Evolutionary conservation across 2,329 filamentous ascomycete species (phyloP).

Genomic region (Chaetoscypha palmicola): DNA sequence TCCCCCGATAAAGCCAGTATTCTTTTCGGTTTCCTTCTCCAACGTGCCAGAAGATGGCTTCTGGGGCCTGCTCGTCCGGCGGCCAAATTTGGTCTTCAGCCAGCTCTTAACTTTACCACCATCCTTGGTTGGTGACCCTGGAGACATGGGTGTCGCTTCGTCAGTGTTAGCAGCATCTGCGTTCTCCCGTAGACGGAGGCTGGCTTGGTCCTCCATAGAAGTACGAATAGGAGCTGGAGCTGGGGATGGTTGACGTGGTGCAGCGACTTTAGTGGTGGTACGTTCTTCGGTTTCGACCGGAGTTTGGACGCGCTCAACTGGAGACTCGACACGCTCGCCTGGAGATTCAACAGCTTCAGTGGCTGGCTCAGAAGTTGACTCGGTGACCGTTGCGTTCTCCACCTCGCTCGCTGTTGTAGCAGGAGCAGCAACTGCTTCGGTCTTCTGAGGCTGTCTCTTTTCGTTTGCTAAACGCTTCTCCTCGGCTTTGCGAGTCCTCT

Average conservation of each 20-base stretch:
- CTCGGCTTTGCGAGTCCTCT: conserved; percentile 39
- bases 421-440: conserved; percentile 3
- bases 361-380: not conserved
- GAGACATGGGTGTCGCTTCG: conserved; percentile 18
- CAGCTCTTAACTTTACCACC: conserved; percentile 38
- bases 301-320: not conserved
- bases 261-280: conserved; percentile 6
- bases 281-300: not conserved
- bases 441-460: conserved; percentile 42
- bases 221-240: conserved; percentile 19
- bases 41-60: conserved; percentile 9
- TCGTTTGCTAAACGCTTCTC: conserved; percentile 46
- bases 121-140: conserved; percentile 15
- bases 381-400: not conserved
- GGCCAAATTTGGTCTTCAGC: conserved; percentile 48
- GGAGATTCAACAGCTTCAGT: not conserved
- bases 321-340: too few relatives aligned
- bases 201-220: conserved; percentile 27
- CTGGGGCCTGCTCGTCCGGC: conserved; percentile 25
- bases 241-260: conserved; percentile 11
- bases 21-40: conserved; percentile 5
- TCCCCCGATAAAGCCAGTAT: conserved; percentile 44
- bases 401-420: conserved; percentile 1
- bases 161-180: conserved; percentile 18
- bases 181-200: conserved; percentile 19